Percentiles rank a stretch among this genome's conserved stretches.
phyloP scores from a whole-genome alignment of 2,329 filamentous ascomycete genomes.

The Pseudogymnoascus sp. region DNA sequence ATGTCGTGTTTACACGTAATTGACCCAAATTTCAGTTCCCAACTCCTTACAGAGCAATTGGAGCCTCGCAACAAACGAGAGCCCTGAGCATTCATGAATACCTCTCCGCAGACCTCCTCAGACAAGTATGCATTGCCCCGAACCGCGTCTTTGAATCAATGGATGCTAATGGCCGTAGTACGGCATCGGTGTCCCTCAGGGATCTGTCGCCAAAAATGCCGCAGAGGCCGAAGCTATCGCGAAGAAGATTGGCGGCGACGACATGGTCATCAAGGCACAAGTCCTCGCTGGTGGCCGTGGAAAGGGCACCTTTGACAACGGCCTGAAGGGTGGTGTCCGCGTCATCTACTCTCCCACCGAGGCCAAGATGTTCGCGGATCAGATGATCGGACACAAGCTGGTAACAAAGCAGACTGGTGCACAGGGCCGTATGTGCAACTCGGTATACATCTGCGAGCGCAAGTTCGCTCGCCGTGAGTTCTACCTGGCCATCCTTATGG shows the following conservation, averaged over 20 bases:
- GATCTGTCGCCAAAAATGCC: constrained; percentile 72
- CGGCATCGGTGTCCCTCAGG: constrained; percentile 87
- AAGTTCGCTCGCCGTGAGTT: constrained; percentile 99
- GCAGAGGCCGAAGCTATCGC: constrained; percentile 89
- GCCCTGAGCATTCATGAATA: constrained; percentile 97
- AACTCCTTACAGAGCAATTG: constrained; percentile 50
- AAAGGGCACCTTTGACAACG: constrained; percentile 97
- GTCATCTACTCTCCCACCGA: constrained; percentile 97
- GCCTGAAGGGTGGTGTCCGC: constrained; percentile 95
- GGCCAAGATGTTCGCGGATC: constrained; percentile 94
- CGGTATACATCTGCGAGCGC: constrained; percentile 98
- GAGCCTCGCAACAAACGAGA: constrained; percentile 68
- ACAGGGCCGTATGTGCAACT: constrained; percentile 84
- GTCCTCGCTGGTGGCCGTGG: constrained; percentile 95
- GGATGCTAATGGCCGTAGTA: constrained; percentile 52
- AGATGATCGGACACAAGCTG: constrained; percentile 99
- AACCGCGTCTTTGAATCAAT: constrained; percentile 16
- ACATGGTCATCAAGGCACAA: constrained; percentile 99
- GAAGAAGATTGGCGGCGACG: constrained; percentile 82
- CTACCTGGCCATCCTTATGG: constrained; percentile 98
- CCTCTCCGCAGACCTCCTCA: constrained; percentile 86
- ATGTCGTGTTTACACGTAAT: constrained; percentile 21
- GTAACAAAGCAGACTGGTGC: constrained; percentile 99
- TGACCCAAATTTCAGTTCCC: constrained; percentile 34
- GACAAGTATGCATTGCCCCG: constrained; percentile 42